A percentile compares a stretch with the other conserved stretches of the same genome.
These are phyloP conservation scores for Mucor sp. DNA, from an alignment of 371 early-diverging fungal genomes.

Conservation along the genomic window DNA sequence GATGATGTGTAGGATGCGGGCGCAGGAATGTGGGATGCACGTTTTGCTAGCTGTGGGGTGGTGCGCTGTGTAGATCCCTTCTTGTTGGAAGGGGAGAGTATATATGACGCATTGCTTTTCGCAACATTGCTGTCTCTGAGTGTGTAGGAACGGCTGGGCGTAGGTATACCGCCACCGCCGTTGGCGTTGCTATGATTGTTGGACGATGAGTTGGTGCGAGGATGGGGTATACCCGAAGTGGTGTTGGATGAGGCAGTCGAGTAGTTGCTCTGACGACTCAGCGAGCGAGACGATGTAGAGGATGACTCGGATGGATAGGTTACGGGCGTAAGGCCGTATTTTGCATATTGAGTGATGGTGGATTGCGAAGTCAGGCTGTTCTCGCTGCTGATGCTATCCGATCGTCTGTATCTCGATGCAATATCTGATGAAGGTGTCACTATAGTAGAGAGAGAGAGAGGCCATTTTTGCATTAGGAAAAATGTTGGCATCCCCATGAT, in stretches of 20 bases:
- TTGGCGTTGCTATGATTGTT: not conserved
- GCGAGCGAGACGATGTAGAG: conserved; percentile 43
- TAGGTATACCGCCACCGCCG: conserved; percentile 17
- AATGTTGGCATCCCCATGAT: not conserved
- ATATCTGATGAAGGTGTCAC: not conserved
- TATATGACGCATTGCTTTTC: not conserved
- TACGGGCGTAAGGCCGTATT: conserved; percentile 41
- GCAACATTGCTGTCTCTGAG: conserved; percentile 4
- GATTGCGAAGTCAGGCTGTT: conserved; percentile 47
- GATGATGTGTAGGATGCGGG: conserved; percentile 26
- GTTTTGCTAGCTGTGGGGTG: conserved; percentile 32
- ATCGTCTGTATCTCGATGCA: conserved; percentile 20
- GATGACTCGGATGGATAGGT: conserved; percentile 42
- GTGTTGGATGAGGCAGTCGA: conserved; percentile 38
- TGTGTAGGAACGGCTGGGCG: conserved; percentile 26
- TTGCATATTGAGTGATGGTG: conserved; percentile 40
- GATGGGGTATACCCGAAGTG: conserved; percentile 27
- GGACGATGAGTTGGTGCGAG: conserved; percentile 8
- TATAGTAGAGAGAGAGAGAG: not conserved
- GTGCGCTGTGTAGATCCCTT: conserved; percentile 18
- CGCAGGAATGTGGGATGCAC: conserved; percentile 54
- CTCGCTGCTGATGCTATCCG: conserved; percentile 51
- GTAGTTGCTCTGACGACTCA: conserved; percentile 44
- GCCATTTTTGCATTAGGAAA: not conserved
- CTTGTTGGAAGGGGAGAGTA: conserved; percentile 5